phyloP scores from a whole-genome alignment of 2,329 filamentous ascomycete species.

The Nigrograna mackinnonii region DNA sequence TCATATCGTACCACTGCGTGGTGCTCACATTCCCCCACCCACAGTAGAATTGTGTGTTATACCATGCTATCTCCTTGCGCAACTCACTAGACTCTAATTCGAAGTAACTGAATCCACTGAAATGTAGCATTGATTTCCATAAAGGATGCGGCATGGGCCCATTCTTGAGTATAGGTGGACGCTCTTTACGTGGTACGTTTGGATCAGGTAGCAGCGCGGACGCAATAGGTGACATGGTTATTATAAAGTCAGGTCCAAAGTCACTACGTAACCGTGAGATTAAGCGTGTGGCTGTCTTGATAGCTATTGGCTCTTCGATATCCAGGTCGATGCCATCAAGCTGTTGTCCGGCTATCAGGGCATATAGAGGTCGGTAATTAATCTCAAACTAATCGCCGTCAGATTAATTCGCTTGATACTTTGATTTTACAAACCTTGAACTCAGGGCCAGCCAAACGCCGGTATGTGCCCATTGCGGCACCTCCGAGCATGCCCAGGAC shows the following conservation, averaged over 20 bases:
- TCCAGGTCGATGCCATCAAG: slow-evolving; percentile 46
- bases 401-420: background rate
- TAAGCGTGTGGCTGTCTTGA: slow-evolving; percentile 62
- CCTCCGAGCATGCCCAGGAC: slow-evolving; percentile 88
- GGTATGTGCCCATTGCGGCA: slow-evolving; percentile 75
- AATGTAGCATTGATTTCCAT: slow-evolving; percentile 53
- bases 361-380: slow-evolving; percentile 71
- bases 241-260: slow-evolving; percentile 72
- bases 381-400: slow-evolving; percentile 62
- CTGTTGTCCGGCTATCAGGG: slow-evolving; percentile 62
- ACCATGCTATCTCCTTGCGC: slow-evolving; percentile 69
- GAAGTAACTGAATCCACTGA: slow-evolving; percentile 83
- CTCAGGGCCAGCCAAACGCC: slow-evolving; percentile 45
- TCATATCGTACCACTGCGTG: slow-evolving; percentile 55
- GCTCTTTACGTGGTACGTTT: slow-evolving; percentile 31
- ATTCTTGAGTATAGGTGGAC: slow-evolving; percentile 26
- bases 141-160: slow-evolving; percentile 36
- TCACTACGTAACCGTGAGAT: slow-evolving; percentile 58
- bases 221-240: slow-evolving; percentile 82
- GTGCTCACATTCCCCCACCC: slow-evolving; percentile 74
- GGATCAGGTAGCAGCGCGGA: slow-evolving; percentile 65
- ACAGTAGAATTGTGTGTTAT: slow-evolving; percentile 93
- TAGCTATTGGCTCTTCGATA: slow-evolving; percentile 71
- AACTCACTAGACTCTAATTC: slow-evolving; percentile 62
- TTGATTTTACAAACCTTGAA: slow-evolving; percentile 29